Percentiles rank a stretch among this genome's conserved stretches.
Evolutionary conservation across 2,329 filamentous ascomycete species (phyloP).

Genomic region (Iodosphaeria phyllophila): DNA sequence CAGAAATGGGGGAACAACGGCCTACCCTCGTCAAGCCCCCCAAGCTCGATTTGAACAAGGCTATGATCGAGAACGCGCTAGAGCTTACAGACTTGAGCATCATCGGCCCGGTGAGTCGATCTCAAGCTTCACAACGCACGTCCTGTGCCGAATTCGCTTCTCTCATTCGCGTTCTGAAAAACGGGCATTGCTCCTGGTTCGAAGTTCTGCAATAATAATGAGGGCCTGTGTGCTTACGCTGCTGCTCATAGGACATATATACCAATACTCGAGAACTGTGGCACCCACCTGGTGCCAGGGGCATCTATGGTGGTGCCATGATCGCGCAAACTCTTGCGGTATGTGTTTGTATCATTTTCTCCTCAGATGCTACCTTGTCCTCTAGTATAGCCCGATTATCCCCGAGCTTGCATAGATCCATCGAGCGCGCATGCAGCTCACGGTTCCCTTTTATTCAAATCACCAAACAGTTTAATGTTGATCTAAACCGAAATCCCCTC

Average conservation of each 20-base stretch:
- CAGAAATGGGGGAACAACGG: conserved; percentile 14
- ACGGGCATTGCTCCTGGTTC: too few relatives aligned
- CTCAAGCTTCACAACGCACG: not conserved
- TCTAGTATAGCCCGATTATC: too few relatives aligned
- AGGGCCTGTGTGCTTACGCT: conserved; percentile 1
- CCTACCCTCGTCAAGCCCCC: conserved; percentile 57
- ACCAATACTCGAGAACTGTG: conserved; percentile 84
- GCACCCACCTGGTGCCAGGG: conserved; percentile 81
- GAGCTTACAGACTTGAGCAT: conserved; percentile 66
- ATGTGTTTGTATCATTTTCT: too few relatives aligned
- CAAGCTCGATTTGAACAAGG: conserved; percentile 50
- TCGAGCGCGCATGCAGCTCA: too few relatives aligned
- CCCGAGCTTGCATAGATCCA: too few relatives aligned
- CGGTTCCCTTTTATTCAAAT: too few relatives aligned
- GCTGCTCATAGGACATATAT: conserved; percentile 53
- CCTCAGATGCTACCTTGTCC: too few relatives aligned
- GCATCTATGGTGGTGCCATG: conserved; percentile 83
- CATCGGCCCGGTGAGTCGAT: conserved; percentile 48
- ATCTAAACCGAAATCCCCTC: too few relatives aligned
- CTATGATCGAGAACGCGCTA: conserved; percentile 74
- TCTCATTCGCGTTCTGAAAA: too few relatives aligned
- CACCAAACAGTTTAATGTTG: too few relatives aligned
- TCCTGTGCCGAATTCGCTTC: not conserved
- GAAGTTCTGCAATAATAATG: too few relatives aligned
- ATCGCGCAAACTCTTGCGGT: conserved; percentile 52